A percentile compares a stretch with the other conserved stretches of the same genome.
Conservation (phyloP, 768 basidiomycete genomes). For the Chalciporus piperatus region DNA sequence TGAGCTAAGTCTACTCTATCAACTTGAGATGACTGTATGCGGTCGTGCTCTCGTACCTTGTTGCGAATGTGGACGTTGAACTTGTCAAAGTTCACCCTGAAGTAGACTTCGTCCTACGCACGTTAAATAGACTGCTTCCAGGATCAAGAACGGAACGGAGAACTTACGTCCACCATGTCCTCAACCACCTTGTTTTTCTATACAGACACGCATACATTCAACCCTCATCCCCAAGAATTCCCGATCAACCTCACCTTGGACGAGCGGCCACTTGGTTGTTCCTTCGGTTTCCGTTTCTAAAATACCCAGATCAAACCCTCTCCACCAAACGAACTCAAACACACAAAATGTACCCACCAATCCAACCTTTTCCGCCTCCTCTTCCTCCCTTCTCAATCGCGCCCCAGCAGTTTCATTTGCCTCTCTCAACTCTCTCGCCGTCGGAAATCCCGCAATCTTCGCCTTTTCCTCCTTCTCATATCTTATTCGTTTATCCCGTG, state of each 20-base stretch:
- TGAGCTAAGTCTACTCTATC: slow-evolving; percentile 49
- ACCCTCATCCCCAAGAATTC: not conserved
- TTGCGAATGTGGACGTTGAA: slow-evolving; percentile 89
- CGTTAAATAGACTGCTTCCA: not conserved
- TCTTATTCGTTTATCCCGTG: slow-evolving; percentile 73
- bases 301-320: slow-evolving; percentile 21
- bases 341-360: slow-evolving; percentile 47
- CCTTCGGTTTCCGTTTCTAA: slow-evolving; percentile 65
- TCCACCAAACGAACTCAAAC: not conserved
- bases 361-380: slow-evolving; percentile 70
- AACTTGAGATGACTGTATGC: slow-evolving; percentile 1
- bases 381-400: slow-evolving; percentile 65
- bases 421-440: slow-evolving; percentile 73
- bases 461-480: slow-evolving; percentile 78
- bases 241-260: slow-evolving; percentile 46
- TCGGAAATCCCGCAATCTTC: slow-evolving; percentile 73
- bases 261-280: slow-evolving; percentile 40
- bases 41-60: slow-evolving; percentile 46
- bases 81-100: slow-evolving; percentile 86
- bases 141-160: not conserved
- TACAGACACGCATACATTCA: slow-evolving; percentile 23
- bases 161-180: slow-evolving; percentile 64
- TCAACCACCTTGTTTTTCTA: slow-evolving; percentile 49
- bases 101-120: slow-evolving; percentile 64
- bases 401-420: slow-evolving; percentile 65